Percentiles rank a stretch among this genome's conserved stretches.
phyloP scores from a whole-genome alignment of 371 early-diverging fungal species.

The Phascolomyces articulosus region DNA sequence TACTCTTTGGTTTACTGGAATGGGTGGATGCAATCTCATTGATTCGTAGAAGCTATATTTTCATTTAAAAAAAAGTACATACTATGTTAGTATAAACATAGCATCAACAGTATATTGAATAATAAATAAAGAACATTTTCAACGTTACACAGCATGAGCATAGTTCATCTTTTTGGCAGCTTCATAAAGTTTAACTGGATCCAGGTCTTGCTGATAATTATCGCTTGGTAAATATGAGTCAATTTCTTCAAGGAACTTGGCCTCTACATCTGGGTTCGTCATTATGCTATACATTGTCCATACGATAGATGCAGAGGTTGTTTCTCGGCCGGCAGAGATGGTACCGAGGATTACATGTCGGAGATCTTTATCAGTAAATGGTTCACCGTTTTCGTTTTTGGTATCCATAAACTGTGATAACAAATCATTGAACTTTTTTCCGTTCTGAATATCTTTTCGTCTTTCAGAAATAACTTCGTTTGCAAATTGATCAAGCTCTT shows the following conservation, averaged over 20 bases:
- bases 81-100: no score
- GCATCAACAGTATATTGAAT: no score
- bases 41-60: slow-evolving; percentile 51
- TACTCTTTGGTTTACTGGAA: slow-evolving; percentile 66
- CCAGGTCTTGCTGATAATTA: slow-evolving; percentile 17
- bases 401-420: slow-evolving; percentile 65
- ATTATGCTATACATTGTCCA: slow-evolving; percentile 71
- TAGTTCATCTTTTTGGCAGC: slow-evolving; percentile 55
- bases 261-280: slow-evolving; percentile 53
- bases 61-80: no score
- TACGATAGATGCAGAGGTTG: slow-evolving; percentile 72
- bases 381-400: slow-evolving; percentile 54
- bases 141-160: slow-evolving; percentile 57
- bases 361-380: slow-evolving; percentile 53
- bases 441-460: slow-evolving; percentile 35
- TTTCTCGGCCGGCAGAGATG: slow-evolving; percentile 69
- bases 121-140: not conserved
- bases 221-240: slow-evolving; percentile 19
- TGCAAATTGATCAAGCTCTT: slow-evolving; percentile 30
- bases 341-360: slow-evolving; percentile 72
- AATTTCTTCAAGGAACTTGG: slow-evolving; percentile 63
- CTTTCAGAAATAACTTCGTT: slow-evolving; percentile 42
- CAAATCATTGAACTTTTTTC: slow-evolving; percentile 56
- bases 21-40: slow-evolving; percentile 71
- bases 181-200: slow-evolving; percentile 40